A percentile compares a stretch with the other conserved stretches of the same genome.
These are phyloP conservation scores for Gastrolobium villosum DNA, from an alignment of 306 rosid species.

Conservation along the genomic window DNA sequence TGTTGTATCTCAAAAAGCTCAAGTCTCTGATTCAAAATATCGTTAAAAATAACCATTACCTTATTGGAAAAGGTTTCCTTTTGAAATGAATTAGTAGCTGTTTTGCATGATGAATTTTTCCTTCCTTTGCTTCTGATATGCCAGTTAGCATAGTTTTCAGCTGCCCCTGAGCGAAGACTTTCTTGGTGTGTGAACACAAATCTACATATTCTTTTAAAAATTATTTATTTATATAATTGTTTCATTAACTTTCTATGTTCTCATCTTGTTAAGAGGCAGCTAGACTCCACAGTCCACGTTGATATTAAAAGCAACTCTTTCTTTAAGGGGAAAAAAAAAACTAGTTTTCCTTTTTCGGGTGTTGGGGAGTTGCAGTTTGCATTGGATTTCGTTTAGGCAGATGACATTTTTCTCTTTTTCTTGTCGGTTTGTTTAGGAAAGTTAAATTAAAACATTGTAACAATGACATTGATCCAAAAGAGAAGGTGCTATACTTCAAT, in stretches of 20 bases:
- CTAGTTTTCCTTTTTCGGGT: not conserved
- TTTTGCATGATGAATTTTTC: constrained; percentile 5
- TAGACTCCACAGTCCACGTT: not conserved
- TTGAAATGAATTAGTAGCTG: constrained; percentile 12
- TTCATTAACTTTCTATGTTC: not conserved
- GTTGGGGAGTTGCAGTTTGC: constrained; percentile 6
- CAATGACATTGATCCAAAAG: not conserved
- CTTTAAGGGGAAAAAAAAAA: not conserved
- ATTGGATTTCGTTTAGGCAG: not conserved
- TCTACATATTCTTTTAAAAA: not conserved
- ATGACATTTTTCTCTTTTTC: not conserved
- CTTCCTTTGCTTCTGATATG: not conserved
- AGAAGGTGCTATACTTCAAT: not conserved
- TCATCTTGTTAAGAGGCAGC: constrained; percentile 18
- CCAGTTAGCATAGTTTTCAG: constrained; percentile 3
- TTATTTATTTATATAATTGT: not conserved
- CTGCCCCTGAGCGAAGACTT: not conserved
- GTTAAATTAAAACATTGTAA: not conserved
- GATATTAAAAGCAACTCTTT: constrained; percentile 1
- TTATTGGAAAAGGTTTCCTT: constrained; percentile 15
- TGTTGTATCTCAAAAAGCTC: not conserved
- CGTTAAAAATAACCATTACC: not conserved
- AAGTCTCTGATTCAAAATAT: constrained; percentile 2
- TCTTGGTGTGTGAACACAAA: constrained; percentile 15
- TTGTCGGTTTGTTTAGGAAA: constrained; percentile 1